Evolutionary conservation across 768 basidiomycete genomes (phyloP), one percentile per base, ranked within the genome.

Genomic region (Lactifluus volemus): DNA sequence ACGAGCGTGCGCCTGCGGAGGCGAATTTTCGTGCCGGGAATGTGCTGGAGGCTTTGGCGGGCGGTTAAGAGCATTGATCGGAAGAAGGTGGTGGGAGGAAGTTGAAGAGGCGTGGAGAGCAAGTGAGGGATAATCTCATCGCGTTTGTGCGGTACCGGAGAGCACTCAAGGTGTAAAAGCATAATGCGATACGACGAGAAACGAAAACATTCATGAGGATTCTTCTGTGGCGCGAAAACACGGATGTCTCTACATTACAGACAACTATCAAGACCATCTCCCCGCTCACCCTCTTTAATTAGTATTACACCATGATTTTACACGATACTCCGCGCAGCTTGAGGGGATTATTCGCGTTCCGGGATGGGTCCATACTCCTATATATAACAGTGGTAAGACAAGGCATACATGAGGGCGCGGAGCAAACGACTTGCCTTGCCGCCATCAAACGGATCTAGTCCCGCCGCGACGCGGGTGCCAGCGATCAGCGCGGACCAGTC

Each of bases 401-500:
- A 42, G 19, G 45, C 15, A 14, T 21, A 41, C 19, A 14, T 6
- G 30, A 21, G 38, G 0, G 30, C 8, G 17, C 25, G 17, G 32
- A 25, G 32, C 14, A 38, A 5, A 11, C 12, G 8, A 12, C 38
- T 38, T 38, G 6, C 38, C 12, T 72, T 69, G 60, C 59, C 69
- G 48, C 72, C 65, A 51, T 76, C 73, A 41, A 80, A 77, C 5
- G 72, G 73, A 55, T 80, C 74, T 55, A 88, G 71, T 1, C 91
- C 92, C 10, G 90, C 86, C 2, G 89, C 80, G 14, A 88, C 83
- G 53, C 92, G 79, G 45, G 84, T 78, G 3, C 90, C 91, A 4
- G 87, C 88, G 32, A 95, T 81, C 45, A 94, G 71, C 1, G 84
- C 83, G 63, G 86, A 88, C 91, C 92, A 95, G 68, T 96, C 93